Conservation (phyloP, 371 early-diverging fungal genomes). For the Blyttiomyces sp. region DNA sequence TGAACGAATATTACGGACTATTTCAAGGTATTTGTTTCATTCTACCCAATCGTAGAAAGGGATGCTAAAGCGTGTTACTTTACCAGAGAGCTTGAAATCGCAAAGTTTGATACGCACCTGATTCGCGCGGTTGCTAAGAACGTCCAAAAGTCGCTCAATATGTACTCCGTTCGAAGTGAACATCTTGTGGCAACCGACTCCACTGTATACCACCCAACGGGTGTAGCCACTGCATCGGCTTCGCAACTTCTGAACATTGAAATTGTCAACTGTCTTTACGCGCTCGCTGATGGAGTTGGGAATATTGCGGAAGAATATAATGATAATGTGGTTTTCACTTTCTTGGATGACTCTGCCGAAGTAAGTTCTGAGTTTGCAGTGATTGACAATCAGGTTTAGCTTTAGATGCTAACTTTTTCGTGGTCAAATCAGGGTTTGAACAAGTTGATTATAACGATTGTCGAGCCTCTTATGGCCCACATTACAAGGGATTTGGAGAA, state of each 20-base stretch:
- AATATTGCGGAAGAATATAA: constrained; percentile 55
- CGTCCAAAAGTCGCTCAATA: constrained; percentile 52
- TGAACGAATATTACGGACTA: constrained; percentile 48
- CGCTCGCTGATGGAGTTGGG: constrained; percentile 57
- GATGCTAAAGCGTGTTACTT: background rate
- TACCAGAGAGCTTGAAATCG: constrained; percentile 59
- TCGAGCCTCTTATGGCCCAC: constrained; percentile 45
- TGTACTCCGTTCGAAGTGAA: constrained; percentile 56
- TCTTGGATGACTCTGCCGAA: constrained; percentile 46
- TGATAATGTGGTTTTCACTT: constrained; percentile 29
- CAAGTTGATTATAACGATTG: constrained; percentile 50
- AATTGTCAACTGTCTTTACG: constrained; percentile 55
- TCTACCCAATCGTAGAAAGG: background rate
- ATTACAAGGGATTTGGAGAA: constrained; percentile 53
- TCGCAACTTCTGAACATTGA: constrained; percentile 54
- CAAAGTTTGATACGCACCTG: constrained; percentile 57
- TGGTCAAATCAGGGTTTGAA: constrained; percentile 42
- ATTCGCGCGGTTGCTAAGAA: constrained; percentile 52
- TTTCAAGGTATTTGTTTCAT: constrained; percentile 50
- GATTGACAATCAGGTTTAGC: background rate
- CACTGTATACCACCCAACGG: constrained; percentile 25
- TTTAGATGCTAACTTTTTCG: background rate
- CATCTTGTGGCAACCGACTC: constrained; percentile 42
- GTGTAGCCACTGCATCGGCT: constrained; percentile 39
- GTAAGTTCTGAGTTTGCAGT: constrained; percentile 23